Evolutionary conservation across 2,329 filamentous ascomycete species (phyloP).

Genomic region (Aspergillus calidoustus): DNA sequence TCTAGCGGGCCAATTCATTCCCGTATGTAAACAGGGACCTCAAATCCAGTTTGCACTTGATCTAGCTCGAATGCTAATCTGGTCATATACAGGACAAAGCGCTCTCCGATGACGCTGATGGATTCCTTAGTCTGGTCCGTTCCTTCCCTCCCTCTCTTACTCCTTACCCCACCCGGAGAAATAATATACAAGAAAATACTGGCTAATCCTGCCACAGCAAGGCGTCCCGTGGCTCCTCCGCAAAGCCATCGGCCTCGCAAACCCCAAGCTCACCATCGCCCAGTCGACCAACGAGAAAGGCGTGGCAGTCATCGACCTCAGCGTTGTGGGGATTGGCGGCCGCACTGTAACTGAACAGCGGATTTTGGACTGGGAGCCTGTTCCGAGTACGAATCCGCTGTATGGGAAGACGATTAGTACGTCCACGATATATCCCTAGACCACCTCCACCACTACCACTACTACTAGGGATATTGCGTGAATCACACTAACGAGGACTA

Average conservation of each 20-base stretch:
- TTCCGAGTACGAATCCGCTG: not conserved
- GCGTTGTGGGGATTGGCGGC: not conserved
- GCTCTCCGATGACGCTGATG: not conserved
- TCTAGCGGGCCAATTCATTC: not conserved
- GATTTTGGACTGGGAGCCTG: not conserved
- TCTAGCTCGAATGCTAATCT: not conserved
- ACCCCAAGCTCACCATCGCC: not conserved
- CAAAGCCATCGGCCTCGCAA: constrained; percentile 66
- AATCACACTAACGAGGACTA: not conserved
- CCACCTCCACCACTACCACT: not conserved
- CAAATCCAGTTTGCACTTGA: not conserved
- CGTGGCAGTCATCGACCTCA: not conserved
- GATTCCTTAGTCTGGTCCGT: not conserved
- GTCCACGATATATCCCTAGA: not conserved
- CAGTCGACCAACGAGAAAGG: not conserved
- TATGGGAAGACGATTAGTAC: not conserved
- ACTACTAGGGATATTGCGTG: too few species aligned
- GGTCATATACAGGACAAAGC: not conserved
- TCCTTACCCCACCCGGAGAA: not conserved
- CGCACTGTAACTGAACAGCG: not conserved
- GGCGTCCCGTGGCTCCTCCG: constrained; percentile 80
- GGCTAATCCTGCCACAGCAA: not conserved
- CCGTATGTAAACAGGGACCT: not conserved
- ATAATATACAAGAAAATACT: not conserved
- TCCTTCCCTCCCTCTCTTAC: not conserved